Evolutionary conservation across 139 green algal genomes (phyloP).

Genomic region (Chlamydomonas incerta): DNA sequence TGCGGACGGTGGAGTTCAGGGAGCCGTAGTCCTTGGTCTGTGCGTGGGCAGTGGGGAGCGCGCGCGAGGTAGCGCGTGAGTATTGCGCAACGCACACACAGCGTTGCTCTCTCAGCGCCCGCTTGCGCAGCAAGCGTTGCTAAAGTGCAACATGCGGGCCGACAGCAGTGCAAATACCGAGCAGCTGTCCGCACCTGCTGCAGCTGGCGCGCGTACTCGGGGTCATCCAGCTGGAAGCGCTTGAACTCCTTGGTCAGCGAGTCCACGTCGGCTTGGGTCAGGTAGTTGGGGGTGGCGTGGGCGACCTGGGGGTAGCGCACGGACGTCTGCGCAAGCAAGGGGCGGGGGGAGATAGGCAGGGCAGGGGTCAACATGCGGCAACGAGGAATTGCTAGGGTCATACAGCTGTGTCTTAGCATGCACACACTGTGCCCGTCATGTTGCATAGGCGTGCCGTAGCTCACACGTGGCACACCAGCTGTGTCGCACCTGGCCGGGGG

Average conservation of each 20-base stretch:
- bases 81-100: no score
- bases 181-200: not conserved
- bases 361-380: not conserved
- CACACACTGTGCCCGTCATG: no score
- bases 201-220: slow-evolving; percentile 21
- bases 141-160: no score
- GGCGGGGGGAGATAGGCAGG: not conserved
- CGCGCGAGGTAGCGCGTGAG: no score
- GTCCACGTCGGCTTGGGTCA: not conserved
- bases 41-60: not conserved
- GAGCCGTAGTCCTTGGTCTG: not conserved
- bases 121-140: no score
- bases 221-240: not conserved
- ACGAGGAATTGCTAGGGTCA: no score
- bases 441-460: no score
- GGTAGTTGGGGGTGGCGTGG: not conserved
- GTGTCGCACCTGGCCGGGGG: not conserved
- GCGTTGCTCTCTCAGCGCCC: no score
- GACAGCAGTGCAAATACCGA: no score
- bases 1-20: slow-evolving; percentile 13
- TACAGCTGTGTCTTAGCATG: no score
- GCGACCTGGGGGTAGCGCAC: slow-evolving; percentile 33
- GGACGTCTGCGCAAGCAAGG: not conserved
- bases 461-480: not conserved
- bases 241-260: not conserved